Evolutionary conservation across 352 stramenopile genomes (phyloP).

Genomic region (Globisporangium canariense): DNA sequence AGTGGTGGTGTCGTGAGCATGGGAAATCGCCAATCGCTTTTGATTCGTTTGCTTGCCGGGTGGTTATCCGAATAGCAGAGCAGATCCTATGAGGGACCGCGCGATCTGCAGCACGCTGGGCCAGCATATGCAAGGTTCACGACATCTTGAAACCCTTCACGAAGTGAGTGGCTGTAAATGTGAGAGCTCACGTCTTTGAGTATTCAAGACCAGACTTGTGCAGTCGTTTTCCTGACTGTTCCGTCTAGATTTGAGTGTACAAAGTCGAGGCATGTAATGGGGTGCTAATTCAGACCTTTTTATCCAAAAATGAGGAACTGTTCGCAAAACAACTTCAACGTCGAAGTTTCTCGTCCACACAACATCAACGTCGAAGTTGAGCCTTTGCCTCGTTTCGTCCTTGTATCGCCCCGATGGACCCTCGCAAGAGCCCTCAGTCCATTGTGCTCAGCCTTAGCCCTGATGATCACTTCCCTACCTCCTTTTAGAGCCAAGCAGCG

Average conservation of each 20-base stretch:
- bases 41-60: background rate
- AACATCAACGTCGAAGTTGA: conserved; percentile 1
- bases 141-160: too few species aligned
- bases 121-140: too few species aligned
- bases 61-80: too few species aligned
- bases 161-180: background rate
- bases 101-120: too few species aligned
- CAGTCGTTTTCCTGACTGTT: background rate
- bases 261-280: background rate
- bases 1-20: too few species aligned
- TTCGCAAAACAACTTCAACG: conserved; percentile 7
- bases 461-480: too few species aligned
- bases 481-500: background rate
- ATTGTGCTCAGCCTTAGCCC: too few species aligned
- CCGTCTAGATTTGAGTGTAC: background rate
- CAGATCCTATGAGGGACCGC: too few species aligned
- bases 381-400: background rate
- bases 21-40: background rate
- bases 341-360: conserved; percentile 7
- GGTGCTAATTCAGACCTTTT: background rate
- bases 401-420: too few species aligned
- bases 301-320: background rate
- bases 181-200: background rate
- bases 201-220: background rate
- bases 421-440: too few species aligned